Evolutionary conservation across 2,329 filamentous ascomycete species (phyloP), one percentile per base, ranked within the genome.

Genomic region (Biscogniauxia marginata): DNA sequence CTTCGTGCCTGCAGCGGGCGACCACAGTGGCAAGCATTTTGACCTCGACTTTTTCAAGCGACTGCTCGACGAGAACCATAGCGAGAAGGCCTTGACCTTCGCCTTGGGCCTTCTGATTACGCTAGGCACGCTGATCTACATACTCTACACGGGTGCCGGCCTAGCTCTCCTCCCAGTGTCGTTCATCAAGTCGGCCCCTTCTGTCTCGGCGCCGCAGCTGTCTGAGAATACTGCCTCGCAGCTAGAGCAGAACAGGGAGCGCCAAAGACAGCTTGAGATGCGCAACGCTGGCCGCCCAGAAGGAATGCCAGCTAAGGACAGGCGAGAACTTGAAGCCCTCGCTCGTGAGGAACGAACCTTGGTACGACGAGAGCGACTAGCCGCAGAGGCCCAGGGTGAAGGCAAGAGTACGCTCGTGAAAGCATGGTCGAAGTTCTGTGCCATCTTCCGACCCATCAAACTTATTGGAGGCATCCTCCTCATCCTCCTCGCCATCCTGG

Each of bases 11-110:
- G 86, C 91, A 4, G 87, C 90, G 4, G 89, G 85, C 58, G 80
- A 86, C 60, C 81, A 81, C 57, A 79, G 79, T 43, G 84, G 86
- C 50, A 82, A 82, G 43, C 85, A 91, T 69, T 81, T 88, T 67
- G 91, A 96, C 66, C 79, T 97, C 55, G 93, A 96, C 74, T 98
- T 92, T 74, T 96, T 96, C 84, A 93, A 90, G 76, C 84, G 85
- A 53, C 79, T 98, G 9, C 77, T 98, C 48, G 80, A 88, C 1
- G 88, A 92, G 71, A 96, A 96, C 70, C 90, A 93, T 72, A 93
- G 92, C 58, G 93, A 98, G 74, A 91, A 95, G 70, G 92, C 93
- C 0, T 78, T 99, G 52, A 93, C 91, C 0, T 99, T 99, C 75
- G 87, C 87, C 2, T 79, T 97, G 20, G 95, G 95, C 0, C 79